Conservation (phyloP, 805 yeast species). For the Sugiyamaella floridensis region DNA sequence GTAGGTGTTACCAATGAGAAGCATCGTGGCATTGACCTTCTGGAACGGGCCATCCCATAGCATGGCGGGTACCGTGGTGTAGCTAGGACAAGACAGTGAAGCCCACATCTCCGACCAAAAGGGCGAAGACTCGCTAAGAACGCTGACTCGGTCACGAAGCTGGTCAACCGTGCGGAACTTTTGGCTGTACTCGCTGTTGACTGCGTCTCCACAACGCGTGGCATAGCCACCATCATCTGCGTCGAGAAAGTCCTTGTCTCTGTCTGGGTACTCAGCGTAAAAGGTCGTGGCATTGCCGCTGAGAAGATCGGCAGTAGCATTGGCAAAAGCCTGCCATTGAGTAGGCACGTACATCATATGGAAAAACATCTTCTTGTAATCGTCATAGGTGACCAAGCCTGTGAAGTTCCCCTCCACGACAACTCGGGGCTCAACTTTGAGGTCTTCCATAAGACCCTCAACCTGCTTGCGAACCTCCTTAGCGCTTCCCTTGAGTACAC, state of each 20-base stretch:
- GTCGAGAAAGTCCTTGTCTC: neutral
- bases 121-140: neutral
- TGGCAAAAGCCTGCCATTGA: conserved; percentile 14
- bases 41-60: conserved; percentile 16
- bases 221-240: conserved; percentile 11
- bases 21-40: conserved; percentile 11
- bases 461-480: conserved; percentile 5
- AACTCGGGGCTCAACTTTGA: conserved; percentile 8
- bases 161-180: neutral
- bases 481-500: conserved; percentile 6
- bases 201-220: conserved; percentile 12
- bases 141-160: neutral
- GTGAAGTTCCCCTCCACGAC: conserved; percentile 4
- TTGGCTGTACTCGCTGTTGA: neutral
- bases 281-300: conserved; percentile 11
- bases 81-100: neutral
- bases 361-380: conserved; percentile 8
- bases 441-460: conserved; percentile 1
- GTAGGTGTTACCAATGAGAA: conserved; percentile 18
- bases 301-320: conserved; percentile 6
- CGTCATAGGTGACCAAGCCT: conserved; percentile 10
- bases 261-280: neutral
- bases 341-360: conserved; percentile 14
- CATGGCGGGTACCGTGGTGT: conserved; percentile 3
- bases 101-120: conserved; percentile 7